Conservation (phyloP, 192 early-diverging fungal genomes). For the Dissophora ornata region DNA sequence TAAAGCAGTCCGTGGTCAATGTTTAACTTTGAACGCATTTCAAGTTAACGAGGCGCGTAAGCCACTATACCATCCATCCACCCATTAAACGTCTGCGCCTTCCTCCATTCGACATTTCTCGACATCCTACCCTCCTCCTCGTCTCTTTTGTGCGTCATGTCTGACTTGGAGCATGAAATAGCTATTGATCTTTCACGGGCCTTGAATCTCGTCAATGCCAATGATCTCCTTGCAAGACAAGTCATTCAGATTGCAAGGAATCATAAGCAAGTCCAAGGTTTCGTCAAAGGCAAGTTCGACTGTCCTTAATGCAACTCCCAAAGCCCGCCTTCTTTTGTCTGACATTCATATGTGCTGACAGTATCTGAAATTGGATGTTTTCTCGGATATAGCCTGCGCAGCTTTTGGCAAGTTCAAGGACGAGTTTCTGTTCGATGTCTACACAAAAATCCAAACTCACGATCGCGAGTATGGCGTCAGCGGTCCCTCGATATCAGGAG, state of each 20-base stretch:
- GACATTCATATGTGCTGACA: too few species aligned
- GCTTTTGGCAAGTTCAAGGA: constrained; percentile 65
- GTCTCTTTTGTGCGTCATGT: constrained; percentile 12
- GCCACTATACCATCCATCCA: too few species aligned
- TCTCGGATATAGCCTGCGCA: constrained; percentile 59
- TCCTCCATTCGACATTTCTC: too few species aligned
- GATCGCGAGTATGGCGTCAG: constrained; percentile 36
- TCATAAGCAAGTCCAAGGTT: constrained; percentile 56
- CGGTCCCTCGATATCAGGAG: background rate
- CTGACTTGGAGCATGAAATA: constrained; percentile 58
- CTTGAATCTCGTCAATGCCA: constrained; percentile 65
- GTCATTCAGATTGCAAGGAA: constrained; percentile 66
- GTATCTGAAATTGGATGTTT: too few species aligned
- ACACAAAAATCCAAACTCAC: constrained; percentile 55
- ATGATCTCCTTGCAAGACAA: constrained; percentile 63
- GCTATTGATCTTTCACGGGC: constrained; percentile 67
- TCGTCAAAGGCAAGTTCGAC: constrained; percentile 61
- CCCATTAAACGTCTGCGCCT: too few species aligned
- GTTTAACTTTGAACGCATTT: constrained; percentile 4
- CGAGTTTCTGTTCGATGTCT: constrained; percentile 60
- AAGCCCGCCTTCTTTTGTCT: too few species aligned
- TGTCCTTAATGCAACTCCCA: too few species aligned
- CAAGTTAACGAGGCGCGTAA: too few species aligned
- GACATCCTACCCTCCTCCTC: background rate
- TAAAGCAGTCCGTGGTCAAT: too few species aligned